Evolutionary conservation across 139 green algal genomes (phyloP), one percentile per base, ranked within the genome.

Genomic region (Nannochloris sp.): DNA sequence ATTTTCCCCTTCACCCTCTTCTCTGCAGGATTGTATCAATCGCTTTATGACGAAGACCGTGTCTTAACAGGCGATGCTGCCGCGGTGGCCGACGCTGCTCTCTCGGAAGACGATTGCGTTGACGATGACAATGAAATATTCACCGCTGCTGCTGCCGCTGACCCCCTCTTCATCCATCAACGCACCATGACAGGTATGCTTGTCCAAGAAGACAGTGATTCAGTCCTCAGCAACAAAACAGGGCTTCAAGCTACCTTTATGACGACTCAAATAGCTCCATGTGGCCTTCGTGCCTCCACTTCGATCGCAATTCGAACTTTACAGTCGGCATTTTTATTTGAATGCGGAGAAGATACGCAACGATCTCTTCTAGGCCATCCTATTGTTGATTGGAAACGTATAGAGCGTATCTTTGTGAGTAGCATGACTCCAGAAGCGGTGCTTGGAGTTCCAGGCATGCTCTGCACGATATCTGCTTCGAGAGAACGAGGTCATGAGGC

Each of bases 331-430:
- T 86, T 81, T 74, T 75, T 95, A 30, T 89, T 95, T 67, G 84
- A 95, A 24, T 85, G 72, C 56, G 83, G 86, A 68, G 88, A 95
- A 47, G 88, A 95, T 59, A 81, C 80, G 6, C 88, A 95, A 76
- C 67, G 87, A 0, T 64, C 83, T 56, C 51, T 94, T 34, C 24
- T 80, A 23, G 42, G 46, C 6, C 55, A 74, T 53, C 51, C 79
- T 2, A 53, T 83, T 25, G 48, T 92, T 3, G 60, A 62, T 10
- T 77, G 70, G 70, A 74, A 73, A 48, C 85, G 87, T 62, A 69
- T 95, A 8, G 81, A 80, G 68, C 81, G 88, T 42, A 76, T 95
- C 6, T 89, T 95, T 57, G 51, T 95, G 9, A 87, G 79, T 29
- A 72, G 71, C 67, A 53, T 88, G 34, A n/a, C 56, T 6, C 60